Evolutionary conservation across 2,329 filamentous ascomycete species (phyloP).

Genomic region (Aspergillus pseudoviridinutans): DNA sequence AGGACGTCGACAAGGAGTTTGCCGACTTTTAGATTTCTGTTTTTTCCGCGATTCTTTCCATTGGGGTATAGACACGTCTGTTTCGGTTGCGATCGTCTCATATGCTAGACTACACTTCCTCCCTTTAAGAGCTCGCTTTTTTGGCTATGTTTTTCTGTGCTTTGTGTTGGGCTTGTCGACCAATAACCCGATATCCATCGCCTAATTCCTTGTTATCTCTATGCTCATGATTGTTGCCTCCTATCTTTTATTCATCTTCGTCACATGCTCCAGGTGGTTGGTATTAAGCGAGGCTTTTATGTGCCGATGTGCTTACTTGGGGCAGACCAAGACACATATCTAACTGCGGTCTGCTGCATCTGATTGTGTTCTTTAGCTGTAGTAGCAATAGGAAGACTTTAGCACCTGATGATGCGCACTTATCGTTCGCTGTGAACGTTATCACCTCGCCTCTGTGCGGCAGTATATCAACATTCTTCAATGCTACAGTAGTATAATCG

Average conservation of each 20-base stretch:
- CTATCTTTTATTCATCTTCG: too few relatives aligned
- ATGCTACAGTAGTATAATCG: background rate
- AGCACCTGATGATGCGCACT: too few relatives aligned
- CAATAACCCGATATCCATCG: conserved; percentile 2
- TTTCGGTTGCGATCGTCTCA: background rate
- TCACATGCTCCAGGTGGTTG: too few relatives aligned
- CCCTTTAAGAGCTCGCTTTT: background rate
- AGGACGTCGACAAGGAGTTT: conserved; percentile 81
- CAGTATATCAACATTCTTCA: background rate
- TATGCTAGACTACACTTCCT: background rate
- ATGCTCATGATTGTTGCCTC: background rate
- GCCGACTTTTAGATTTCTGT: conserved; percentile 24
- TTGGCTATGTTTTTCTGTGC: background rate
- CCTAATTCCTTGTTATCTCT: background rate
- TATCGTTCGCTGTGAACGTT: too few relatives aligned
- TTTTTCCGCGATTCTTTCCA: background rate
- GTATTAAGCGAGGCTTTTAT: too few relatives aligned
- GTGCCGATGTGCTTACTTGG: too few relatives aligned
- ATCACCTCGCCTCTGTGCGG: too few relatives aligned
- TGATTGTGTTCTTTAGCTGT: too few relatives aligned
- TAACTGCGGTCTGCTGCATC: too few relatives aligned
- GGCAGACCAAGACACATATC: too few relatives aligned
- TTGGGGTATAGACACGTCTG: background rate
- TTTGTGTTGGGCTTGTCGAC: conserved; percentile 1
- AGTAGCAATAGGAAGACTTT: too few relatives aligned